phyloP scores from a whole-genome alignment of 2,329 filamentous ascomycete genomes.

The Alternaria gansuensis region DNA sequence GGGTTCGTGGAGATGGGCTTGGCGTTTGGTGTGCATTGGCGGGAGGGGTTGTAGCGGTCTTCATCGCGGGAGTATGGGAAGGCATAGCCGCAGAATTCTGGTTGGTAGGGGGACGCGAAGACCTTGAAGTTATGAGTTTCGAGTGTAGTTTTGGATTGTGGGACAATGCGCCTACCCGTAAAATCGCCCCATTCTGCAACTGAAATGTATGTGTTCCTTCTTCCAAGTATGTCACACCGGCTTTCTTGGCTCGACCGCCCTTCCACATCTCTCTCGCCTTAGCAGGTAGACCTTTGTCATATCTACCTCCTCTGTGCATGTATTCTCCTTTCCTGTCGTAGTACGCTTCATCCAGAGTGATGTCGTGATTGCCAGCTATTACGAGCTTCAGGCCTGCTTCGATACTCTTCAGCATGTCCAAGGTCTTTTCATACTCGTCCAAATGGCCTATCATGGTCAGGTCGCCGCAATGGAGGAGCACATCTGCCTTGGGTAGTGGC shows the following conservation, averaged over 20 bases:
- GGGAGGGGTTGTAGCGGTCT: slow-evolving; percentile 62
- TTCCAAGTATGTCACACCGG: slow-evolving; percentile 64
- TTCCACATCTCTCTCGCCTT: slow-evolving; percentile 59
- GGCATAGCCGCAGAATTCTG: slow-evolving; percentile 65
- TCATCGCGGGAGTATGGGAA: slow-evolving; percentile 62
- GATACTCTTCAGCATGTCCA: slow-evolving; percentile 59
- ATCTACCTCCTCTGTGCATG: slow-evolving; percentile 39
- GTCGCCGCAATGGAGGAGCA: slow-evolving; percentile 68
- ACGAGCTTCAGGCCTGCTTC: slow-evolving; percentile 67
- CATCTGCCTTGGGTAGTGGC: slow-evolving; percentile 62
- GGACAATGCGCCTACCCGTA: slow-evolving; percentile 50
- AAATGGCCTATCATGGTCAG: slow-evolving; percentile 62
- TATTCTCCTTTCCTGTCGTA: slow-evolving; percentile 48
- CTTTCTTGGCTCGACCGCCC: slow-evolving; percentile 53
- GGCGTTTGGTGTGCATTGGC: slow-evolving; percentile 38
- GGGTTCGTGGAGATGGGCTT: slow-evolving; percentile 49
- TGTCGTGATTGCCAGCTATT: slow-evolving; percentile 68
- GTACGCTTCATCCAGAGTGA: slow-evolving; percentile 64
- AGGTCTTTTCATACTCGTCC: slow-evolving; percentile 58
- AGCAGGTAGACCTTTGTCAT: slow-evolving; percentile 30
- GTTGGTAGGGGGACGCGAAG: slow-evolving; percentile 65
- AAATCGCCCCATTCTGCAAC: slow-evolving; percentile 59
- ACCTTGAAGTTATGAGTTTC: slow-evolving; percentile 46
- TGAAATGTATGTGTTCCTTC: slow-evolving; percentile 61
- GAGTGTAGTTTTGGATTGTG: no score